phyloP scores from a whole-genome alignment of 1,284 basidiomycete genomes.

The Puccinia hordei region DNA sequence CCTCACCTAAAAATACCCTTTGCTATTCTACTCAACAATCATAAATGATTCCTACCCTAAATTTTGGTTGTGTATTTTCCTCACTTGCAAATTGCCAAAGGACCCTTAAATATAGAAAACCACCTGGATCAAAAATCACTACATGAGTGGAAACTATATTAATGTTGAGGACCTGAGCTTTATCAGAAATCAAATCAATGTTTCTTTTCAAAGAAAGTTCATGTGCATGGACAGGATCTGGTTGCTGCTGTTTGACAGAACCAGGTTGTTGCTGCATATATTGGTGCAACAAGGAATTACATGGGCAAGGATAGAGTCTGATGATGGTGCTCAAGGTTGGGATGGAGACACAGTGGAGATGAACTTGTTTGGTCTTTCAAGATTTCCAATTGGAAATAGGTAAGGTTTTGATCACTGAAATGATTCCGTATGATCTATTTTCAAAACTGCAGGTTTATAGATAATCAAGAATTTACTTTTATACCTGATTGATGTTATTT shows the following conservation, averaged over 20 bases:
- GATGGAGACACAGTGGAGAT: slow-evolving; percentile 27
- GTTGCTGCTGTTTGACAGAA: slow-evolving; percentile 30
- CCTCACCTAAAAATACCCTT: background rate
- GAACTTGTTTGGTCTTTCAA: slow-evolving; percentile 10
- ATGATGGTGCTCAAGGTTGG: background rate
- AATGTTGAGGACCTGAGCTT: slow-evolving; percentile 38
- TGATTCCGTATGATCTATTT: background rate
- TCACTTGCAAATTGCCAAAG: slow-evolving; percentile 13
- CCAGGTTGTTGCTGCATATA: background rate
- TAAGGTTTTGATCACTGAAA: background rate
- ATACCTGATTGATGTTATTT: slow-evolving; percentile 21
- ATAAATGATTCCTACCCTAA: background rate
- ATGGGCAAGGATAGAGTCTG: background rate
- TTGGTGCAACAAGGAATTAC: background rate
- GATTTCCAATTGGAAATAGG: slow-evolving; percentile 33
- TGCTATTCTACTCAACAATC: background rate
- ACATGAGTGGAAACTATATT: slow-evolving; percentile 27
- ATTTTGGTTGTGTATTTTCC: background rate
- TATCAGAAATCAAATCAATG: slow-evolving; percentile 26
- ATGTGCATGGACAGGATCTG: slow-evolving; percentile 29
- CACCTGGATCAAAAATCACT: slow-evolving; percentile 28
- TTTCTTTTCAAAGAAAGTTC: slow-evolving; percentile 25
- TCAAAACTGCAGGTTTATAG: slow-evolving; percentile 5
- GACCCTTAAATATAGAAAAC: slow-evolving; percentile 4
- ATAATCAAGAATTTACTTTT: slow-evolving; percentile 43